These are phyloP conservation scores for Xylaria telfairii DNA, from an alignment of 495 filamentous ascomycete genomes.

Conservation along the genomic window DNA sequence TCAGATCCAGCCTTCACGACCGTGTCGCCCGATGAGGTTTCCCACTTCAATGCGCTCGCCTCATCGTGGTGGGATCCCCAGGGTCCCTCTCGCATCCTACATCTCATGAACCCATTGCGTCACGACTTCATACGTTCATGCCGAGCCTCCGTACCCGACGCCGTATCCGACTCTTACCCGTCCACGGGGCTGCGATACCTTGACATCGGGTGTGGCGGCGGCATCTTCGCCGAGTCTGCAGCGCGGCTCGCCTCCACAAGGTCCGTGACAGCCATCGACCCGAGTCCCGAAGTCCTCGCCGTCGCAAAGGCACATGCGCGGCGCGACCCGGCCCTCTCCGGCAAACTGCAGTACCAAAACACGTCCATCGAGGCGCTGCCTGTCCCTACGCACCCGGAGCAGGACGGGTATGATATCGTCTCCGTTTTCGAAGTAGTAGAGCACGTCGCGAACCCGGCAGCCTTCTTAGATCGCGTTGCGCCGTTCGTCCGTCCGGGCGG, in stretches of 20 bases:
- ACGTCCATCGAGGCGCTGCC: slow-evolving; percentile 71
- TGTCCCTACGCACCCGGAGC: slow-evolving; percentile 38
- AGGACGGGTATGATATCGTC: slow-evolving; percentile 72
- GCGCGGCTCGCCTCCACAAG: slow-evolving; percentile 72
- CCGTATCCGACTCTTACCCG: slow-evolving; percentile 20
- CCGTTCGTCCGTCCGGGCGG: slow-evolving; percentile 85
- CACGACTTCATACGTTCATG: slow-evolving; percentile 88
- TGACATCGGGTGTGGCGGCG: slow-evolving; percentile 94
- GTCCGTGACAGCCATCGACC: slow-evolving; percentile 84
- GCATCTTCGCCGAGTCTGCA: slow-evolving; percentile 93
- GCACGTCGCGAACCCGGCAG: slow-evolving; percentile 74
- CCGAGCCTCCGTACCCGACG: slow-evolving; percentile 55
- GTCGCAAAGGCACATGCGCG: slow-evolving; percentile 78
- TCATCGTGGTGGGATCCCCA: slow-evolving; percentile 97
- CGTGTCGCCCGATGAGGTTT: slow-evolving; percentile 84
- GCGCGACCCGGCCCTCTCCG: slow-evolving; percentile 66
- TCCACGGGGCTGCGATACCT: slow-evolving; percentile 67
- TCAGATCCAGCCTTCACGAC: slow-evolving; percentile 57
- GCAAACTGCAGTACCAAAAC: slow-evolving; percentile 72
- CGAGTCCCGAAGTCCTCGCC: slow-evolving; percentile 75
- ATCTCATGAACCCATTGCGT: slow-evolving; percentile 97
- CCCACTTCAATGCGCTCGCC: slow-evolving; percentile 93
- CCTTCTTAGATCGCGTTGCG: slow-evolving; percentile 72
- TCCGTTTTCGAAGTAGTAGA: slow-evolving; percentile 94
- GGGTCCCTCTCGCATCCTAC: slow-evolving; percentile 87